Percentiles rank a stretch among this genome's conserved stretches.
phyloP scores from a whole-genome alignment of 805 yeast genomes.

The Isabelozyma rhagii region DNA sequence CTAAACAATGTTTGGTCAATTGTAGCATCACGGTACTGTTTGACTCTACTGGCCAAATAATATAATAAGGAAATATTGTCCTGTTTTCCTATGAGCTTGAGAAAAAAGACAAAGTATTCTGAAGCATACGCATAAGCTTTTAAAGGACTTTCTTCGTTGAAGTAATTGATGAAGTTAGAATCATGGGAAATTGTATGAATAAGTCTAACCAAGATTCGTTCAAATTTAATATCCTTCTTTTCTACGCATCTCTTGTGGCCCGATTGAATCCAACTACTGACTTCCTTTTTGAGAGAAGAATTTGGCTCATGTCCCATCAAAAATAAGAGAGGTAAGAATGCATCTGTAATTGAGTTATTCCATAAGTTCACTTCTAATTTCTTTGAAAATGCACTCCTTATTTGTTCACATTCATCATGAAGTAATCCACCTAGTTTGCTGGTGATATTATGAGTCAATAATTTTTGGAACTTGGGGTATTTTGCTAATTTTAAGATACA shows the following conservation, averaged over 20 bases:
- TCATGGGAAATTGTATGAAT: constrained; percentile 75
- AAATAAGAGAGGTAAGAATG: constrained; percentile 64
- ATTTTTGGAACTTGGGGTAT: constrained; percentile 45
- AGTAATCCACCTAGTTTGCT: constrained; percentile 54
- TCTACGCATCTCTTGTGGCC: constrained; percentile 39
- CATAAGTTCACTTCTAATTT: constrained; percentile 52
- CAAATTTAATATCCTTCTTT: constrained; percentile 49
- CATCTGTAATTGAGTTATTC: constrained; percentile 53
- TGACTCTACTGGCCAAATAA: constrained; percentile 73
- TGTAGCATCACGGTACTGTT: constrained; percentile 67
- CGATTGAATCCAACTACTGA: constrained; percentile 70
- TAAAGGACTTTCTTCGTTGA: constrained; percentile 24
- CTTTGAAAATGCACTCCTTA: constrained; percentile 51
- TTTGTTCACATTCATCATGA: constrained; percentile 62
- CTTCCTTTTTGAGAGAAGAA: constrained; percentile 42
- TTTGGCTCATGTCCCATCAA: constrained; percentile 78
- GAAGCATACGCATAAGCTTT: constrained; percentile 53
- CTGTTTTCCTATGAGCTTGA: constrained; percentile 57
- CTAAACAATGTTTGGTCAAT: constrained; percentile 28
- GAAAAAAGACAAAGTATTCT: constrained; percentile 57
- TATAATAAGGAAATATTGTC: constrained; percentile 71
- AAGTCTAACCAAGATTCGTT: constrained; percentile 63
- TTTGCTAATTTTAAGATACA: constrained; percentile 63
- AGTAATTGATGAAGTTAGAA: constrained; percentile 46
- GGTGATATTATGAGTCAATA: constrained; percentile 52